Base-by-base conservation (phyloP, 208 protist species). In the Wallacemonas rigidus region DNA sequence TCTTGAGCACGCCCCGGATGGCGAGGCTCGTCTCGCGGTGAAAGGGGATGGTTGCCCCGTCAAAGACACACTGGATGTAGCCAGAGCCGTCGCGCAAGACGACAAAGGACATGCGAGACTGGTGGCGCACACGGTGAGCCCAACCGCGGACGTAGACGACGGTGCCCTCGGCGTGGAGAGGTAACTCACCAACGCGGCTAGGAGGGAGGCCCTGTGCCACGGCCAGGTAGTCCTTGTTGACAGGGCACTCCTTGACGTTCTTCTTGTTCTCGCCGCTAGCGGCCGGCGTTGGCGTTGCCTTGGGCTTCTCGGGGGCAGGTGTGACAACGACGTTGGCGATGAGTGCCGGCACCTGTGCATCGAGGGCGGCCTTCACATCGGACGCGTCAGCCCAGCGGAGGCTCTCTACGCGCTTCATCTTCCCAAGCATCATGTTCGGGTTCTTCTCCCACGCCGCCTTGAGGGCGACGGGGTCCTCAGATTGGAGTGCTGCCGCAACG, bases 71-170 rank as follows among this genome's bases (percentile, higher is more conserved):
- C 86, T 99, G 98, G 43, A 99, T 85, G 76, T 88, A 98, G 56
- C 98, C 94, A 56, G 92, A 92, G 41, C 98, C 98, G 81, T 99
- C 98, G 67, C 98, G 87, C 5, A 99, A 76, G 2, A 97, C 93
- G 2, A 99, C 71, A 80, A 99, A 99, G 17, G 95, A 89, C 75
- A 99, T 90, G 72, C 95, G 93, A 26, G 92, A 93, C 80, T 99
- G 97, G 67, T 93, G 84, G 56, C 98, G 93, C 44, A 98, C 69
- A 60, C 87, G 84, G 76, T 99, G 97, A 1, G 98, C 95, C 99
- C 99, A 99, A 35, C 97, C 98, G 35, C 82, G 36, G 2, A 99
- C 73, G 65, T 90, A 85, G 14, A 99, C 90, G 11, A 79, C 75
- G 38, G 67, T 74, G 53, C 86, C 86, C 35, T 82, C 85, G 65